Evolutionary conservation across 2,329 filamentous ascomycete species (phyloP).

Genomic region (Apiospora saccharicola): DNA sequence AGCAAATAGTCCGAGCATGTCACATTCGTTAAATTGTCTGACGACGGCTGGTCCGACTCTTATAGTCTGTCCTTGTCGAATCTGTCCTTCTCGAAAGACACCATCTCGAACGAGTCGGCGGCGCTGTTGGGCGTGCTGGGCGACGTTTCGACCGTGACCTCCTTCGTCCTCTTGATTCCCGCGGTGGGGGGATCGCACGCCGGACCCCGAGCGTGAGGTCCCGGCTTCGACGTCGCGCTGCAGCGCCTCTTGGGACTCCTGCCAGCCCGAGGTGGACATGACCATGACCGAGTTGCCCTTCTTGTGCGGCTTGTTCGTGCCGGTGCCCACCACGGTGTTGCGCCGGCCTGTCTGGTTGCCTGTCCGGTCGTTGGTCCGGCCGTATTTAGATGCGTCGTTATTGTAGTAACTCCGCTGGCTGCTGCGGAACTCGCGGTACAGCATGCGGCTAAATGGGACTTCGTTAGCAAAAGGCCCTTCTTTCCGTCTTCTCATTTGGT

Average conservation of each 20-base stretch:
- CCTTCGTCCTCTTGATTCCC: conserved; percentile 42
- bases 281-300: conserved; percentile 41
- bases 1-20: too few relatives aligned
- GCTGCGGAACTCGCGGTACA: conserved; percentile 44
- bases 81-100: conserved; percentile 8
- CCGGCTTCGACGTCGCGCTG: conserved; percentile 32
- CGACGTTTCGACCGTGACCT: conserved; percentile 37
- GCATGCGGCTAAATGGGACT: conserved; percentile 39
- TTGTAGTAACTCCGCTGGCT: conserved; percentile 39
- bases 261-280: conserved; percentile 42
- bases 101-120: conserved; percentile 31
- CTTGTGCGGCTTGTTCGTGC: conserved; percentile 19
- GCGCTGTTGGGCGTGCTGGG: background rate
- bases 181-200: background rate
- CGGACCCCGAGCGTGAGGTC: conserved; percentile 11
- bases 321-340: background rate
- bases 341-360: background rate
- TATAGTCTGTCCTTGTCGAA: background rate
- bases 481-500: background rate
- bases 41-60: too few relatives aligned
- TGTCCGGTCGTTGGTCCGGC: conserved; percentile 26
- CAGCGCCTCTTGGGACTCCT: conserved; percentile 44
- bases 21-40: too few relatives aligned
- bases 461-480: background rate
- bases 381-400: conserved; percentile 26